Conservation (phyloP, 768 basidiomycete genomes). For the Calocybe gangraenosa region DNA sequence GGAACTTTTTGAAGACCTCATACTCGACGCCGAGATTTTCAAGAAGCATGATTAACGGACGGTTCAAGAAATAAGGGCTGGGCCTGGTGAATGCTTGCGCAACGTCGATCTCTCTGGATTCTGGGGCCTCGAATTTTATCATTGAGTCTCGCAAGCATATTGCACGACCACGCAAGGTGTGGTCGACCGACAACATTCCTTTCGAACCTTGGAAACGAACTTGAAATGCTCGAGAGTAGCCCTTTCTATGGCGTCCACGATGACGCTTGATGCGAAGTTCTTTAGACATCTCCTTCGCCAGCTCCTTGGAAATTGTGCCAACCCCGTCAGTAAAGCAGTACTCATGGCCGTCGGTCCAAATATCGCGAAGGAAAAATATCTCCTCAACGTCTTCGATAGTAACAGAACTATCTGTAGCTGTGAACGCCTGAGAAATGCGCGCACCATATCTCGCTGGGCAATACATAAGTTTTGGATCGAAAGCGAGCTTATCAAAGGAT, state of each 20-base stretch:
- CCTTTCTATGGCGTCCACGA: constrained; percentile 25
- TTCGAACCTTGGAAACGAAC: constrained; percentile 63
- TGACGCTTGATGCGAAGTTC: constrained; percentile 34
- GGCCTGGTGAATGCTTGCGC: constrained; percentile 62
- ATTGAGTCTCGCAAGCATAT: constrained; percentile 57
- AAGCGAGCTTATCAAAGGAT: constrained; percentile 41
- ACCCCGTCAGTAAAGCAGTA: constrained; percentile 70
- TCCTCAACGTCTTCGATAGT: constrained; percentile 41
- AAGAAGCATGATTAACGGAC: constrained; percentile 64
- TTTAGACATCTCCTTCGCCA: constrained; percentile 48
- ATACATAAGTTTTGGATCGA: constrained; percentile 42
- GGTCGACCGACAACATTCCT: constrained; percentile 59
- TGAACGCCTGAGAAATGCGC: constrained; percentile 70
- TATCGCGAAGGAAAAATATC: constrained; percentile 37
- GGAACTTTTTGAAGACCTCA: constrained; percentile 47
- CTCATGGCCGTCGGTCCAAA: constrained; percentile 24
- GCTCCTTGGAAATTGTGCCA: constrained; percentile 53
- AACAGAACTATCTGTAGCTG: constrained; percentile 61
- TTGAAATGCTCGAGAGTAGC: constrained; percentile 50
- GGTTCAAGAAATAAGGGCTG: constrained; percentile 52
- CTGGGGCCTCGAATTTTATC: constrained; percentile 60
- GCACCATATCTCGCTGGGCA: constrained; percentile 73
- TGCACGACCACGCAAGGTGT: constrained; percentile 42
- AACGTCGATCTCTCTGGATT: constrained; percentile 52
- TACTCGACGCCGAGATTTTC: constrained; percentile 57